These are phyloP conservation scores for Chrysosporium queenslandicum DNA, from an alignment of 2,329 filamentous ascomycete species.

Conservation along the genomic window DNA sequence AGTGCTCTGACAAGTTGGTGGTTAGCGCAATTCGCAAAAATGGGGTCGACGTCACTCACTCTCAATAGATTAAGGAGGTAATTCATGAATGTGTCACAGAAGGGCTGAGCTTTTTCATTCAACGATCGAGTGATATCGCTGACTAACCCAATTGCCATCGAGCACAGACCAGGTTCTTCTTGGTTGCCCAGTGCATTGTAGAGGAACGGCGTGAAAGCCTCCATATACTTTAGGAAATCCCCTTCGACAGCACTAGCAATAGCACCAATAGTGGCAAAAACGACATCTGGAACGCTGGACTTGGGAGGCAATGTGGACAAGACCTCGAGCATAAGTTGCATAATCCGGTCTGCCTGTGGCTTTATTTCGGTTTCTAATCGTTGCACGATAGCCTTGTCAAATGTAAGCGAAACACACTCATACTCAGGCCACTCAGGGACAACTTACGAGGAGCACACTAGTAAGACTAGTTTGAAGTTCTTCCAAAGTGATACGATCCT, in stretches of 20 bases:
- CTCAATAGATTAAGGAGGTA: constrained; percentile 84
- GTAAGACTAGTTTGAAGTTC: constrained; percentile 96
- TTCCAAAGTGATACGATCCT: constrained; percentile 89
- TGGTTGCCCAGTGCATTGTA: constrained; percentile 93
- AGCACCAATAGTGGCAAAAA: constrained; percentile 87
- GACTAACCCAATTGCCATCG: constrained; percentile 94
- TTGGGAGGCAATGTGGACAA: constrained; percentile 68
- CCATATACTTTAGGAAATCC: constrained; percentile 96
- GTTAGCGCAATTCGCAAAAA: constrained; percentile 26
- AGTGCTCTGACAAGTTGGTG: constrained; percentile 49
- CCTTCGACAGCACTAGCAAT: constrained; percentile 84
- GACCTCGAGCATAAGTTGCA: constrained; percentile 76
- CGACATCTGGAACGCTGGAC: constrained; percentile 86
- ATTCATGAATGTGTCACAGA: constrained; percentile 98
- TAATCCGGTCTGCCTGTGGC: constrained; percentile 85
- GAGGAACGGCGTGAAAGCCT: constrained; percentile 81
- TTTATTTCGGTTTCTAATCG: constrained; percentile 84
- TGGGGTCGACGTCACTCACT: constrained; percentile 40
- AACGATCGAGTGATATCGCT: constrained; percentile 92
- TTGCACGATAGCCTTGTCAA: constrained; percentile 61
- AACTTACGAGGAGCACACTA: constrained; percentile 65
- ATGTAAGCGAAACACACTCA: constrained; percentile 17
- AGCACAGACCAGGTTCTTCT: constrained; percentile 85
- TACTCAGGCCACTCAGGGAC: too few relatives aligned
- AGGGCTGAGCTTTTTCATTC: constrained; percentile 82